A percentile compares a stretch with the other conserved stretches of the same genome.
Evolutionary conservation across 2,329 filamentous ascomycete genomes (phyloP).

Genomic region (Pyricularia sp.): DNA sequence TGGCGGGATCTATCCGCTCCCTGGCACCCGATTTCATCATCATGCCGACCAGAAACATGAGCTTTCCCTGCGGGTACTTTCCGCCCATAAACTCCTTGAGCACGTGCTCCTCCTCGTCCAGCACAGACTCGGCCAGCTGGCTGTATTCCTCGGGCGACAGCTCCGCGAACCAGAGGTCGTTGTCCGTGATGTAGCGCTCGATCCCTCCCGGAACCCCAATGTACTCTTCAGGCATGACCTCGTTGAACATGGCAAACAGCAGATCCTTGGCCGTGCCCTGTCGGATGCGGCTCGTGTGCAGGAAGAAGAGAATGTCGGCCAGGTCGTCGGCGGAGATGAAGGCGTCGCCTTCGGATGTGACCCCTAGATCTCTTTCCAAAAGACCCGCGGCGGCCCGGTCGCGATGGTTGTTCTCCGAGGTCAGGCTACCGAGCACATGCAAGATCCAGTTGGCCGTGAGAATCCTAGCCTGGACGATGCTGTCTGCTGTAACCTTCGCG

Average conservation of each 20-base stretch:
- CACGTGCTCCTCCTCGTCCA: slow-evolving; percentile 32
- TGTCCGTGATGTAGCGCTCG: slow-evolving; percentile 24
- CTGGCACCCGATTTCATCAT: slow-evolving; percentile 42
- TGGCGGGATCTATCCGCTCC: slow-evolving; percentile 40
- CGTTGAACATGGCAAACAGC: slow-evolving; percentile 33
- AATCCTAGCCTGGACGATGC: slow-evolving; percentile 14
- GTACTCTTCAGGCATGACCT: slow-evolving; percentile 21
- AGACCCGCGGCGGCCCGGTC: background rate
- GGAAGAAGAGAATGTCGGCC: slow-evolving; percentile 35
- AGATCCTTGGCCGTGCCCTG: slow-evolving; percentile 45
- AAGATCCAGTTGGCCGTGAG: slow-evolving; percentile 55
- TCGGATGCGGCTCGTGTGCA: slow-evolving; percentile 36
- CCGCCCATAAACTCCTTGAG: slow-evolving; percentile 30
- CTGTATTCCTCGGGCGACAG: slow-evolving; percentile 34
- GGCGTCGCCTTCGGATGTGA: slow-evolving; percentile 33
- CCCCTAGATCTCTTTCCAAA: slow-evolving; percentile 11
- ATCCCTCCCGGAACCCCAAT: slow-evolving; percentile 16
- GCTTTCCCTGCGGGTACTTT: slow-evolving; percentile 41
- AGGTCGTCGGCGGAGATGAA: slow-evolving; percentile 33
- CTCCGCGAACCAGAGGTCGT: slow-evolving; percentile 42
- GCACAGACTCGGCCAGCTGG: slow-evolving; percentile 28
- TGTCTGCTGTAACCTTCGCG: slow-evolving; percentile 18
- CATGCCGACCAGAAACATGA: slow-evolving; percentile 47
- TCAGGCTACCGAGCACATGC: slow-evolving; percentile 61
- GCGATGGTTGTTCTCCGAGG: slow-evolving; percentile 28